Base-by-base conservation (phyloP, 257 asterid genomes). In the Solanum ahanhuiri region DNA sequence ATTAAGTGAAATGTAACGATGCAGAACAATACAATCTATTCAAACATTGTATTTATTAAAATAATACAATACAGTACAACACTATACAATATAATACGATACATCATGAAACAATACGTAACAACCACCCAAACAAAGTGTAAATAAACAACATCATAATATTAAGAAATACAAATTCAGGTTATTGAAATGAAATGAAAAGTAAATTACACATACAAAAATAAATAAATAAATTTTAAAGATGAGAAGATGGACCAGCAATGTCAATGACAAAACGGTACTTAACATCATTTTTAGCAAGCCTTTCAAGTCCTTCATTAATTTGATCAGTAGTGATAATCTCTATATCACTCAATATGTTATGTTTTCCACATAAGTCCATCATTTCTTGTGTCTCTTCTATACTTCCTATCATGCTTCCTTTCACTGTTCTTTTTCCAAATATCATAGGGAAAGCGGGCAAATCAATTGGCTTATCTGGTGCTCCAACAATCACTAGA, bases 341-440 rank as follows among this genome's bases (percentile, higher is more conserved):
- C 87, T 96, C 98, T 51, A 95, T 84, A 11, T 96, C 98, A 71
- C 98, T 94, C 17, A 92, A 87, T 67, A 95, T 94, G 87, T 93
- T 94, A 83, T 91, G 90, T 72, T 94, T 81, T 22, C 96, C 98
- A 30, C 99, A 95, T 41, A 93, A 25, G 71, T 95, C 92, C 91
- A 95, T 91, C 99, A 95, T 96, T 51, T 95, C 98, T 81, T 95
- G 99, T 0, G 98, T 96, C 88, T 96, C 98, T 83, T 94, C 85
- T 4, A 95, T 96, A 87, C 96, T 92, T 58, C 99, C 98, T 0
- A 89, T 93, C 88, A 95, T 88, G 90, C 98, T 92, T n/a, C 99
- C 99, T 90, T 96, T 96, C 90, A 94, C 97, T 12, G 67, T 91
- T 85, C 99, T 95, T 88, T 96, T 95, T 6, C 98, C 99, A 60